Evolutionary conservation across 306 rosid genomes (phyloP).

Genomic region (Pueraria montana): DNA sequence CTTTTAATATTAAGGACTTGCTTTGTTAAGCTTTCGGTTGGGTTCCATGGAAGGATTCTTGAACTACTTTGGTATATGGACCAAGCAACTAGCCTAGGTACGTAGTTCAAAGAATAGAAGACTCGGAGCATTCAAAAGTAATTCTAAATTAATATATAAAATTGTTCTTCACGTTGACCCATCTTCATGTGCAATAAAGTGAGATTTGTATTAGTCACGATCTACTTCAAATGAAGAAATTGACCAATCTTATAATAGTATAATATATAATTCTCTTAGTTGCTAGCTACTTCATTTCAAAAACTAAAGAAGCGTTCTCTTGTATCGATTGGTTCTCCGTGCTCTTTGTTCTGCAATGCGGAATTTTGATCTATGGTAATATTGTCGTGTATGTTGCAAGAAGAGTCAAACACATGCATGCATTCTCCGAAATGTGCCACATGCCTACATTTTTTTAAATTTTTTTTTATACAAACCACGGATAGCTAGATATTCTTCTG

Average conservation of each 20-base stretch:
- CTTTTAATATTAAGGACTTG: slow-evolving; percentile 12
- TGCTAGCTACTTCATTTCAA: neutral
- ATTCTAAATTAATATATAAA: slow-evolving; percentile 28
- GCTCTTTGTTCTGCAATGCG: too few species aligned
- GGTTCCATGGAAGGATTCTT: slow-evolving; percentile 34
- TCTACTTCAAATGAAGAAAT: slow-evolving; percentile 31
- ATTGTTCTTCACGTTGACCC: slow-evolving; percentile 44
- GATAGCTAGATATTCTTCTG: neutral
- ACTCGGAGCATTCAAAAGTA: slow-evolving; percentile 33
- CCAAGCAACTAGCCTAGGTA: neutral
- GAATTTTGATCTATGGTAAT: too few species aligned
- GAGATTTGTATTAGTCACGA: neutral
- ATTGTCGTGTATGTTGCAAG: neutral
- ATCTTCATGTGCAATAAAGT: slow-evolving; percentile 35
- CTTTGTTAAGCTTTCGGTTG: slow-evolving; percentile 44
- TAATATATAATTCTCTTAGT: neutral
- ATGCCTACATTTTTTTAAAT: neutral
- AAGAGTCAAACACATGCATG: neutral
- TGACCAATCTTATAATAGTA: neutral
- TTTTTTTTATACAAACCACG: neutral
- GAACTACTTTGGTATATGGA: slow-evolving; percentile 33
- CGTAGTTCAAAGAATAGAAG: slow-evolving; percentile 2
- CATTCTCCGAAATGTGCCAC: neutral
- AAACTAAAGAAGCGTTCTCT: neutral
- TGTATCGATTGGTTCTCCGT: too few species aligned